These are phyloP conservation scores for Boletus edulis DNA, from an alignment of 768 basidiomycete genomes.

Conservation along the genomic window DNA sequence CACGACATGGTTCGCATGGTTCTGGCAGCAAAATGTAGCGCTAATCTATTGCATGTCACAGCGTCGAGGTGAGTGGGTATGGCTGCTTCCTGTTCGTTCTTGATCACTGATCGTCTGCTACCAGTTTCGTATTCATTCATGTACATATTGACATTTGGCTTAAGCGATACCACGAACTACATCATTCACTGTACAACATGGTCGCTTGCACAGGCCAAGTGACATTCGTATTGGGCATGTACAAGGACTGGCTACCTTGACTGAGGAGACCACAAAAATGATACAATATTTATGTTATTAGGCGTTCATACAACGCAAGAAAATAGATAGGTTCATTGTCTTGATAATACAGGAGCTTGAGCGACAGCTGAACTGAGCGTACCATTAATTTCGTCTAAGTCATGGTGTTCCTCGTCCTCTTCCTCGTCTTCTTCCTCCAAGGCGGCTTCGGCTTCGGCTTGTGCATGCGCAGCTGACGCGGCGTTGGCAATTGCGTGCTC, in stretches of 20 bases:
- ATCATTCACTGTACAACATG: slow-evolving; percentile 25
- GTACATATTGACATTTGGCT: slow-evolving; percentile 28
- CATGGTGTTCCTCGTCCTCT: slow-evolving; percentile 40
- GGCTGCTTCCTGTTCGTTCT: background rate
- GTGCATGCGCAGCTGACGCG: slow-evolving; percentile 70
- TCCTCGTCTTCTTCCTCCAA: slow-evolving; percentile 68
- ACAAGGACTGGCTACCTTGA: slow-evolving; percentile 9
- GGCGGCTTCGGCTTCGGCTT: slow-evolving; percentile 76
- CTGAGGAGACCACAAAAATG: slow-evolving; percentile 10
- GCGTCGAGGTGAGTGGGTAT: slow-evolving; percentile 12
- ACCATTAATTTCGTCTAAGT: slow-evolving; percentile 15
- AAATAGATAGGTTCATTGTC: slow-evolving; percentile 24
- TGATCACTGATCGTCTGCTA: slow-evolving; percentile 1
- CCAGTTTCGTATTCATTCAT: slow-evolving; percentile 31
- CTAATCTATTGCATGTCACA: slow-evolving; percentile 7
- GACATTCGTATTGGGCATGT: slow-evolving; percentile 12
- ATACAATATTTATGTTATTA: slow-evolving; percentile 26
- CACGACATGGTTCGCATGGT: slow-evolving; percentile 33
- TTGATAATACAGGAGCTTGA: background rate
- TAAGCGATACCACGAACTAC: slow-evolving; percentile 19
- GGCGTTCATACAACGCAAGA: slow-evolving; percentile 19
- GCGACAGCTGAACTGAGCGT: slow-evolving; percentile 12
- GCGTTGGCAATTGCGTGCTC: slow-evolving; percentile 75
- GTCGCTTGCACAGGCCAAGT: slow-evolving; percentile 4
- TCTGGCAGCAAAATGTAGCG: slow-evolving; percentile 55